Base-by-base conservation (phyloP, 768 basidiomycete species). In the Hemileccinum rubropunctum region DNA sequence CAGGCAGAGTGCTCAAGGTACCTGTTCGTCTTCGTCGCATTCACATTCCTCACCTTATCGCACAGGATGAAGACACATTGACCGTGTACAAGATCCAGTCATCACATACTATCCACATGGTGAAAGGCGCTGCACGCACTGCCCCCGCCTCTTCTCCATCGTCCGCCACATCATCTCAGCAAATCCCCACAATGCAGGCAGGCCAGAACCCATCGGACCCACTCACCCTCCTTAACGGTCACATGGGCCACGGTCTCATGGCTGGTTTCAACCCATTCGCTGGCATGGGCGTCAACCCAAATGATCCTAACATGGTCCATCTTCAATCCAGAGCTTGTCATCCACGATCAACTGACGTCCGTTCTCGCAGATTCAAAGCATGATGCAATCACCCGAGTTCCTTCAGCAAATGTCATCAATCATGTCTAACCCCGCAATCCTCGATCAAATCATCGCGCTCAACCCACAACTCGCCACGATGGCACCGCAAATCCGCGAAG, bases 201-300 rank as follows among this genome's bases (percentile, higher is more conserved):
- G 95, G 94, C 2, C 91, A 95, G 75, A 91, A 91, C 63, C 84
- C 83, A 1, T 80, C 84, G 54, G 91, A 94, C 68, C 92, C 91
- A 0, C 81, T 93, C 50, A 92, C 90, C 0, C 86, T 82, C 49
- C 76, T 92, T 44, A 95, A 94, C 64, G 76, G 84, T 14, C 83
- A 85, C 60, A 71, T 81, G 67, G 89, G 85, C 0, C 90, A 84
- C 57, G 91, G 91, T 1, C 74, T 80, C 15, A 81, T 91, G 81
- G 87, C 87, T 0, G 88, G 89, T 6, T 75, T 95, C 64, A 98
- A 98, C 60, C 95, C 97, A 0, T 98, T 99, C 62, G 78, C 86
- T 0, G 87, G 86, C 4, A 83, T 95, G 81, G 95, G 95, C 1
- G 43, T 95, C 38, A 99, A 99, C 63, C 76, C 80, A 4, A 91